Percentiles rank a stretch among this genome's conserved stretches.
Evolutionary conservation across 1,284 basidiomycete genomes (phyloP).

Genomic region (Neotropicomus parvogracilis): DNA sequence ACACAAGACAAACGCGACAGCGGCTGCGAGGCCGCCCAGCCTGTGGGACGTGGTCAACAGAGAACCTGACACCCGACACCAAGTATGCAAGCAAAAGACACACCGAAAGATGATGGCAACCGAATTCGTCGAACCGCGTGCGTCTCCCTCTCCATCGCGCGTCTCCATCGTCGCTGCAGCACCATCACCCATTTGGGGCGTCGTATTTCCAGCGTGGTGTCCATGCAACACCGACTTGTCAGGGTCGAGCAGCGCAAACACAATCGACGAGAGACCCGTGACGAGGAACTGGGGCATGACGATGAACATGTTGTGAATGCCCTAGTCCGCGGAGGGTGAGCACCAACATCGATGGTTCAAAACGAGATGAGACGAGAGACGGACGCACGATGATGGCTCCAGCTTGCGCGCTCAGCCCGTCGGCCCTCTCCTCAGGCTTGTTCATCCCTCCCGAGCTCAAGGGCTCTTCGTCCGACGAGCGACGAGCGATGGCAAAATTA

Average conservation of each 20-base stretch:
- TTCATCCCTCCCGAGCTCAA: background rate
- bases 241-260: constrained; percentile 66
- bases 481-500: constrained; percentile 13
- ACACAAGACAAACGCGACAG: constrained; percentile 65
- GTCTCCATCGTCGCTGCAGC: background rate
- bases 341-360: too few species aligned
- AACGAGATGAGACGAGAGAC: background rate
- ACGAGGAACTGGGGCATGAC: constrained; percentile 75
- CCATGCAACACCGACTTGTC: constrained; percentile 45
- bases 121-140: constrained; percentile 31
- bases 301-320: constrained; percentile 89
- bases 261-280: constrained; percentile 60
- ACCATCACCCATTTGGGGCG: background rate
- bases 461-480: background rate
- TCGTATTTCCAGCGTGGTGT: constrained; percentile 34
- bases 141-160: background rate
- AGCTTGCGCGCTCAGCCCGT: constrained; percentile 69
- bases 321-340: too few species aligned
- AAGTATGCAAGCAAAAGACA: too few species aligned
- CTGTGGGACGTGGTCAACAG: background rate
- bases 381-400: constrained; percentile 80
- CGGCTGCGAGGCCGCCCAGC: constrained; percentile 70
- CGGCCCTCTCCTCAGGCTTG: background rate
- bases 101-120: constrained; percentile 80
- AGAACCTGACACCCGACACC: too few species aligned